Percentiles rank a stretch among this genome's conserved stretches.
phyloP scores from a whole-genome alignment of 169 alveolate genomes.

The Cryptosporidium tyzzeri region DNA sequence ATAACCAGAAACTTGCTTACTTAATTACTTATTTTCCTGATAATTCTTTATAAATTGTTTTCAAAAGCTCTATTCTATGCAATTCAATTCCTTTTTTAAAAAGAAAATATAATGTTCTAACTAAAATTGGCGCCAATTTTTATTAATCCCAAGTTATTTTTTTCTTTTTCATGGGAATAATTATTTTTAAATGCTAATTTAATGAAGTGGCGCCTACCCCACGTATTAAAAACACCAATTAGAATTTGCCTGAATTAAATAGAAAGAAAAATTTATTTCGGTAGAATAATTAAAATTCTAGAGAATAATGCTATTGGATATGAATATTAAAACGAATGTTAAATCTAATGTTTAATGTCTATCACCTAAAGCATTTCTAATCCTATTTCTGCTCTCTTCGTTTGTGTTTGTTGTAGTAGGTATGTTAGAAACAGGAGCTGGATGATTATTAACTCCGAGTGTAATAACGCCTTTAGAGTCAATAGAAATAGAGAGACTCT shows the following conservation, averaged over 20 bases:
- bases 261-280: no score
- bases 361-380: constrained; percentile 55
- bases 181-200: no score
- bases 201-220: neutral
- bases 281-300: neutral
- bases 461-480: constrained; percentile 71
- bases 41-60: no score
- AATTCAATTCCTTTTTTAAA: no score
- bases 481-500: constrained; percentile 60
- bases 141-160: neutral
- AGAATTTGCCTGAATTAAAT: neutral
- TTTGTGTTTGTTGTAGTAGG: neutral
- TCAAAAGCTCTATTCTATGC: no score
- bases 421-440: neutral
- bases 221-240: neutral
- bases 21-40: no score
- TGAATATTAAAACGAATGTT: neutral
- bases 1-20: no score
- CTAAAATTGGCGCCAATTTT: neutral
- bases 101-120: no score
- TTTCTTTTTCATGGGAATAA: no score
- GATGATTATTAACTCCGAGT: constrained; percentile 52
- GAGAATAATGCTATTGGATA: neutral
- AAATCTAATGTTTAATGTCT: constrained; percentile 1
- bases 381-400: constrained; percentile 62